Evolutionary conservation across 2,329 filamentous ascomycete species (phyloP).

Genomic region (Biscogniauxia mediterranea): DNA sequence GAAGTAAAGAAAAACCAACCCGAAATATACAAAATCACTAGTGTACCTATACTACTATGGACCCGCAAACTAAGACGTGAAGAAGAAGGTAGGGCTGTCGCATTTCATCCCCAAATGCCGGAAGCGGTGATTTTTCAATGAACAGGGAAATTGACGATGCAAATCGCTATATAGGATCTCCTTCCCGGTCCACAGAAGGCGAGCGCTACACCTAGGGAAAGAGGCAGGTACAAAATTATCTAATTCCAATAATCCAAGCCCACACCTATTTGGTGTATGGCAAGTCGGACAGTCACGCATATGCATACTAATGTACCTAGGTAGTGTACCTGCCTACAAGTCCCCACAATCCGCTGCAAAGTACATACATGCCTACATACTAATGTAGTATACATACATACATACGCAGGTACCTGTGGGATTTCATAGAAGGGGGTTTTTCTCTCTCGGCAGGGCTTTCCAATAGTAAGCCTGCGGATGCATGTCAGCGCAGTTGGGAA

Average conservation of each 20-base stretch:
- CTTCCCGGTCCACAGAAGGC: neutral
- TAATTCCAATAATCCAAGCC: neutral
- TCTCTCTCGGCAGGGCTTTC: neutral
- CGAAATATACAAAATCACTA: neutral
- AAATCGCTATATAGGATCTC: neutral
- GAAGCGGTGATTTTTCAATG: neutral
- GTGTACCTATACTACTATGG: too few relatives aligned
- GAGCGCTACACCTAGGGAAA: neutral
- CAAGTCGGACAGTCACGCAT: neutral
- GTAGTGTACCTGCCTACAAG: too few relatives aligned
- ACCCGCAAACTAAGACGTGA: neutral
- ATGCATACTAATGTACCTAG: too few relatives aligned
- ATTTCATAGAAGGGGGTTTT: neutral
- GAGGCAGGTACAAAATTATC: neutral
- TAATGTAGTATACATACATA: neutral
- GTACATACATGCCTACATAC: too few relatives aligned
- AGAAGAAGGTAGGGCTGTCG: neutral
- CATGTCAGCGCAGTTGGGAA: neutral
- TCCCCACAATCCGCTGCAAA: too few relatives aligned
- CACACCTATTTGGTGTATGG: neutral
- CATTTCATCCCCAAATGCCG: neutral
- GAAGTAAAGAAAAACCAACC: neutral
- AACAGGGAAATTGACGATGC: neutral
- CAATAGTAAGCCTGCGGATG: neutral
- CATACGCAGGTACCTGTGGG: neutral